Evolutionary conservation across 2,329 filamentous ascomycete genomes (phyloP), one percentile per base, ranked within the genome.

Genomic region (Epichloe amarillans): DNA sequence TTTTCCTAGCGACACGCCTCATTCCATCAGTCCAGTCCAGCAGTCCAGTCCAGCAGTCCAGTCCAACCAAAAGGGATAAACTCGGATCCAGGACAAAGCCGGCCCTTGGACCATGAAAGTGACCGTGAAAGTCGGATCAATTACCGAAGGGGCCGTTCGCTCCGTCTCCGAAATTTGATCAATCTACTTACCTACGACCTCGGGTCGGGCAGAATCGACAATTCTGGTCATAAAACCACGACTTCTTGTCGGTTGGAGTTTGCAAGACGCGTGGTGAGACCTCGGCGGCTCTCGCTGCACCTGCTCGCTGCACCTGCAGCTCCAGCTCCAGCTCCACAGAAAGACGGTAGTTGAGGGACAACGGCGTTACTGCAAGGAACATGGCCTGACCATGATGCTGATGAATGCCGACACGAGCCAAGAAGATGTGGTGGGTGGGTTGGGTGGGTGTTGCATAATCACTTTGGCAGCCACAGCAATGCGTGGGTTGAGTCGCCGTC

Each of bases 1-100:
- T 54, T 58, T 60, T 60, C 21, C 55, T 63, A 63, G 44, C 52
- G 53, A 50, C 60, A 62, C 60, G 52, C 61, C 60, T 54, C 50
- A 4, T 15, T 42, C 47, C 35, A 15, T 7, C 12, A 38, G 14
- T 38, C 15, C 15, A 3, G 23, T 23, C 23, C 23, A 37, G 21
- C 15, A 3, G 23, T 23, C 23, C 23, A 37, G 21, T 42, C 47
- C 35, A 15, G 3, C 12, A 38, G 14, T 38, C 15, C 15, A 3
- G 23, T 23, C 23, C 23, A 37, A n/a, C n/a, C 41, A 11, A 8
- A 30, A 30, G 26, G 26, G 26, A 30, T 8, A 30, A 26, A 30
- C 3, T 30, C 26, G 26, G 26, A 30, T 30, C 26, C 26, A 30
- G 7, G 26, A 30, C 26, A 30, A 30, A 30, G 4, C 38, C 38